A percentile compares a stretch with the other conserved stretches of the same genome.
Evolutionary conservation across 768 basidiomycete genomes (phyloP).

Genomic region (Amanita phalloides): DNA sequence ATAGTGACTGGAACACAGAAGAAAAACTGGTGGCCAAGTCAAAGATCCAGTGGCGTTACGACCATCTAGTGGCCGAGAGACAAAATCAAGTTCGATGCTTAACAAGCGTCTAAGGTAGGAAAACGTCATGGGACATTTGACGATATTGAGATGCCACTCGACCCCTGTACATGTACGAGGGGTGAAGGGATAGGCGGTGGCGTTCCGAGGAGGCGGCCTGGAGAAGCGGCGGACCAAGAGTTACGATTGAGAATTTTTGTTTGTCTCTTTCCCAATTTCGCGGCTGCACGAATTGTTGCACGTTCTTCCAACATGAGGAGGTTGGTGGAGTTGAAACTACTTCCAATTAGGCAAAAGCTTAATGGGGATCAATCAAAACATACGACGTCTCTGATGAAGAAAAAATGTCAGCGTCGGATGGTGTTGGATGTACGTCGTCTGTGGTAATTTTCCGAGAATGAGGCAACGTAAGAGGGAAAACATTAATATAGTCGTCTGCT

Average conservation of each 20-base stretch:
- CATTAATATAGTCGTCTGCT: constrained; percentile 4
- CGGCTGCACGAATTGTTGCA: constrained; percentile 43
- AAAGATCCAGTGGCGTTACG: not conserved
- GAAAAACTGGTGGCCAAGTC: not conserved
- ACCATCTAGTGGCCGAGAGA: not conserved
- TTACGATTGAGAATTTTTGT: constrained; percentile 36
- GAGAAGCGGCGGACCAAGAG: constrained; percentile 31
- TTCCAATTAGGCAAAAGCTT: not conserved
- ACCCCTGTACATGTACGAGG: constrained; percentile 2
- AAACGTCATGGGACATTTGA: not conserved
- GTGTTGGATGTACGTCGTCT: not conserved
- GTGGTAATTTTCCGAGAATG: constrained; percentile 1
- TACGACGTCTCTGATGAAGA: constrained; percentile 12
- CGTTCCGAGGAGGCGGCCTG: not conserved
- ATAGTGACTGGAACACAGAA: not conserved
- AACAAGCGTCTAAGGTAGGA: not conserved
- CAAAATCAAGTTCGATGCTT: not conserved
- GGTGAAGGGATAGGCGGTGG: constrained; percentile 1
- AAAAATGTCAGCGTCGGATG: constrained; percentile 7
- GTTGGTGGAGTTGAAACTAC: constrained; percentile 12
- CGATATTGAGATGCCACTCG: not conserved
- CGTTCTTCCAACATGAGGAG: constrained; percentile 15
- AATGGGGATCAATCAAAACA: not conserved
- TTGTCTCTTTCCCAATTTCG: constrained; percentile 35
- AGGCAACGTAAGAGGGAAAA: constrained; percentile 5